Evolutionary conservation across 106 monocot genomes (phyloP), one percentile per base, ranked within the genome.

Genomic region (Posidonia australis): DNA sequence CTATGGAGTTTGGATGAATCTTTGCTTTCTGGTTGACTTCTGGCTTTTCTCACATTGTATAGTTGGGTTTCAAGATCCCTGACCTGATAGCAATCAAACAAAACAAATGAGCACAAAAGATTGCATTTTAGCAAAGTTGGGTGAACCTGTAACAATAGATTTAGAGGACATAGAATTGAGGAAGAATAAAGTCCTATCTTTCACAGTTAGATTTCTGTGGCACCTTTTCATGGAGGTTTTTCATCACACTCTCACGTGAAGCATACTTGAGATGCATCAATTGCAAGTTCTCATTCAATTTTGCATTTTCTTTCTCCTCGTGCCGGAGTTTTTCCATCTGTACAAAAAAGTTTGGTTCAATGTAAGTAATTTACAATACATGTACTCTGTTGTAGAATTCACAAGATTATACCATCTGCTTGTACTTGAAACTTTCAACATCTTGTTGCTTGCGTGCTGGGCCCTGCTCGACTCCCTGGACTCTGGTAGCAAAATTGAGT

Each of bases 211-310:
- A n/a, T n/a, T n/a, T n/a, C n/a, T n/a, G n/a, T n/a, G n/a, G n/a
- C 74, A 90, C 96, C 84, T 85, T 90, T 25, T 90, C 90, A 47
- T 93, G 85, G 44, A 93, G 85, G 44, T 69, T 65, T 51, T 82
- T 89, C 19, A 82, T 79, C 26, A 87, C 78, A 67, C 84, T 87
- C 68, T 96, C 96, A 46, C 87, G 65, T 24, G 84, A 80, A 51
- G 82, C 82, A 66, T 82, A 90, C 32, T 87, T 90, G 56, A 87
- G 67, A 65, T 90, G 80, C 87, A 90, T 76, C 70, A 86, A 32
- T 65, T 90, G 86, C 58, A 96, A 69, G 70, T 66, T 87, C n/a
- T 90, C 87, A 45, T 75, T 84, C 49, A 96, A 70, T 43, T 63
- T 77, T 58, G 64, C 77, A 31, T 64, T 82, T 79, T 96, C 90